Evolutionary conservation across 202 grass and related monocot genomes (phyloP).

Genomic region (Hordeum pubiflorum): DNA sequence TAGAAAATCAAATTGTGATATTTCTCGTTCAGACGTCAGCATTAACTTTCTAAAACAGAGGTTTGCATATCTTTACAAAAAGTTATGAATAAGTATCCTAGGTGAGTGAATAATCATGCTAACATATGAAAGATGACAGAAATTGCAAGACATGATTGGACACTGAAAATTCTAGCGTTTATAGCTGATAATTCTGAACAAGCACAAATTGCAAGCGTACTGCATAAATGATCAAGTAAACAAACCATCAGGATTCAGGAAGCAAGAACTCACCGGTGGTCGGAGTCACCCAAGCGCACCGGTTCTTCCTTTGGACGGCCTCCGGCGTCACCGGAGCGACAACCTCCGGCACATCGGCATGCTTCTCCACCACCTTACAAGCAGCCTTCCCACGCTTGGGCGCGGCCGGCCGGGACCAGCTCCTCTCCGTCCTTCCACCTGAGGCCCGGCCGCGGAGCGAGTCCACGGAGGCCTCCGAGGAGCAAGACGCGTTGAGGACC

Average conservation of each 20-base stretch:
- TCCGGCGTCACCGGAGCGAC: slow-evolving; percentile 16
- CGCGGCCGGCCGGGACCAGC: slow-evolving; percentile 11
- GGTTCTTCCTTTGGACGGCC: slow-evolving; percentile 33
- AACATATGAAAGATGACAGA: background rate
- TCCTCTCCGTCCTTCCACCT: slow-evolving; percentile 34
- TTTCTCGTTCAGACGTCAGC: background rate
- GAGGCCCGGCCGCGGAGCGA: slow-evolving; percentile 42
- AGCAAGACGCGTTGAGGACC: slow-evolving; percentile 56
- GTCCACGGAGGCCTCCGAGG: slow-evolving; percentile 57
- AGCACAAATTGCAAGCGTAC: background rate
- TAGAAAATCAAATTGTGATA: background rate
- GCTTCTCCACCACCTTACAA: slow-evolving; percentile 29
- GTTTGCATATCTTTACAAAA: background rate
- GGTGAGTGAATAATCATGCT: background rate
- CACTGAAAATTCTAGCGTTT: background rate
- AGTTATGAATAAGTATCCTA: background rate
- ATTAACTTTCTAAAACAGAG: background rate
- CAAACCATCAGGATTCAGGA: background rate
- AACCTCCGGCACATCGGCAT: background rate
- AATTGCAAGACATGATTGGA: background rate
- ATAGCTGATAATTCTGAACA: background rate
- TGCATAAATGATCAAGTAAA: background rate
- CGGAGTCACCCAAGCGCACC: slow-evolving; percentile 77
- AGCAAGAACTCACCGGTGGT: slow-evolving; percentile 51
- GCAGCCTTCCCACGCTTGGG: slow-evolving; percentile 42